phyloP scores from a whole-genome alignment of 2,329 filamentous ascomycete genomes.

The Colletotrichum kahawae region DNA sequence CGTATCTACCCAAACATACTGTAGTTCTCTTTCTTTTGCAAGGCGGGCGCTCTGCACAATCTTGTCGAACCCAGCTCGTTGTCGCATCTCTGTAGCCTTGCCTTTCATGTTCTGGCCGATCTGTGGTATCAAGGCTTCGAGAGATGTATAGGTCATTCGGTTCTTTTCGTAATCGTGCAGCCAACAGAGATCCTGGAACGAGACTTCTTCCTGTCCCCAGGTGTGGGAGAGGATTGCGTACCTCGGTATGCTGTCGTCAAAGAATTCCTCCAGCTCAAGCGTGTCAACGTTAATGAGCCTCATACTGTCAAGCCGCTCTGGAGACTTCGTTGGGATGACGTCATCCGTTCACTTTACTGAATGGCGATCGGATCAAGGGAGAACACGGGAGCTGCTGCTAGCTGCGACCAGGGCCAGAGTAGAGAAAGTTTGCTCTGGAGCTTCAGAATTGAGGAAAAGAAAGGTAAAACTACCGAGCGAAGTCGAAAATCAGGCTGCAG shows the following conservation, averaged over 20 bases:
- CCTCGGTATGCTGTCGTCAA: background rate
- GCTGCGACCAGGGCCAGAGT: too few relatives aligned
- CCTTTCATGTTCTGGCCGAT: background rate
- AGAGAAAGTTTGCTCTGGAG: too few relatives aligned
- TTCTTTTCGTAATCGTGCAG: constrained; percentile 11
- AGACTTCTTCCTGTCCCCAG: constrained; percentile 20
- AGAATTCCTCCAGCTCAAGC: background rate
- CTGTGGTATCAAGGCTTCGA: background rate
- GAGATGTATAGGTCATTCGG: background rate
- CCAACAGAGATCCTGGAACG: constrained; percentile 19
- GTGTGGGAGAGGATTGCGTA: constrained; percentile 26
- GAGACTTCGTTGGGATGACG: too few relatives aligned
- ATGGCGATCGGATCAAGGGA: too few relatives aligned
- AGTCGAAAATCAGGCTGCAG: too few relatives aligned
- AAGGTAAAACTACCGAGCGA: too few relatives aligned
- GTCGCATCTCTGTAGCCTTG: background rate
- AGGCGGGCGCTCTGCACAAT: constrained; percentile 12
- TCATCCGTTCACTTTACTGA: too few relatives aligned
- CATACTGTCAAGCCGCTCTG: background rate
- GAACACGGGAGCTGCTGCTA: too few relatives aligned
- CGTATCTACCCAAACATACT: constrained; percentile 42
- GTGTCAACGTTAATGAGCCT: background rate
- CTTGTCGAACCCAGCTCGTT: background rate
- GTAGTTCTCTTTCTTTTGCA: too few relatives aligned
- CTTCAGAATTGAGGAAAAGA: too few relatives aligned